These are phyloP conservation scores for Immersiella caudata DNA, from an alignment of 495 filamentous ascomycete genomes.

Conservation along the genomic window DNA sequence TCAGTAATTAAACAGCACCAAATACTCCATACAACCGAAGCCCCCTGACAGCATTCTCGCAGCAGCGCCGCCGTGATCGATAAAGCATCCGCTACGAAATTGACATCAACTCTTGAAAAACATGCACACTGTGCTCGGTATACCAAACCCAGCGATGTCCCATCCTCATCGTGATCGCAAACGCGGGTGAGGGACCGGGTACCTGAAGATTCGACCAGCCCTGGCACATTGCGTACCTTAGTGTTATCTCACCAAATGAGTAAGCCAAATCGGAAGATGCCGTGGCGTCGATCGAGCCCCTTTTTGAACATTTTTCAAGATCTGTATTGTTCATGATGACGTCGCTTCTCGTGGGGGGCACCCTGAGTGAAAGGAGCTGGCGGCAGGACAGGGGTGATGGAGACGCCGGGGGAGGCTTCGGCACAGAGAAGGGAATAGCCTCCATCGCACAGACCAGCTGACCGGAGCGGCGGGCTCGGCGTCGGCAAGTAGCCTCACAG, in stretches of 20 bases:
- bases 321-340: background rate
- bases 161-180: too few species aligned
- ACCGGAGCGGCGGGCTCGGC: background rate
- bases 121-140: too few species aligned
- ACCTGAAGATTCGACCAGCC: background rate
- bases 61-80: too few species aligned
- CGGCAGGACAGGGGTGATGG: too few species aligned
- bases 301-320: background rate
- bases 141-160: too few species aligned
- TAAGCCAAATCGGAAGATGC: background rate
- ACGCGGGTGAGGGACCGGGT: too few species aligned
- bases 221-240: background rate
- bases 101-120: too few species aligned
- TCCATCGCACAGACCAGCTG: background rate
- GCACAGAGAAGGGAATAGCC: background rate
- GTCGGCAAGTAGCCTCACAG: background rate
- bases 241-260: conserved; percentile 1
- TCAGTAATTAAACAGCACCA: too few species aligned
- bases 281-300: background rate
- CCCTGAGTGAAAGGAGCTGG: background rate
- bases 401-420: too few species aligned
- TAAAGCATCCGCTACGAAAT: too few species aligned
- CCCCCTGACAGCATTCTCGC: too few species aligned
- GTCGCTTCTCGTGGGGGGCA: background rate
- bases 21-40: too few species aligned